Evolutionary conservation across 257 asterid species (phyloP).

Genomic region (Solanum paucissectum): DNA sequence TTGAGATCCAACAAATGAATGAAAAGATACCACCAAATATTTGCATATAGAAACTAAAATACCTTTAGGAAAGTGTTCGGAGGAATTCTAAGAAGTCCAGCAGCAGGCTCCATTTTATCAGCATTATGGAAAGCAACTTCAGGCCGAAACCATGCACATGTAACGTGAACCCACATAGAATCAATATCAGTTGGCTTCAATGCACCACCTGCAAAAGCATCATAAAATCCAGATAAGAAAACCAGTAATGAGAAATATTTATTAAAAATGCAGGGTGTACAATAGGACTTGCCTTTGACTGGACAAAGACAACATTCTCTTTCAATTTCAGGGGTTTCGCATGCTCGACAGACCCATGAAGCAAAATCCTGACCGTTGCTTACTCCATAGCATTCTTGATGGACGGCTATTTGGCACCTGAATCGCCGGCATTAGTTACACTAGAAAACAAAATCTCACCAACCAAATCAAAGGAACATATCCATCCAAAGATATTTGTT

Average conservation of each 20-base stretch:
- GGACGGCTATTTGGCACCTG: constrained; percentile 97
- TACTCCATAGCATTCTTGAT: constrained; percentile 95
- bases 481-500: not conserved
- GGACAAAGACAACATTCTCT: constrained; percentile 94
- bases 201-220: constrained; percentile 76
- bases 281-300: constrained; percentile 60
- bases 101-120: constrained; percentile 91
- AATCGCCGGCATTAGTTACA: not conserved
- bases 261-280: not conserved
- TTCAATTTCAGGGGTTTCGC: constrained; percentile 83
- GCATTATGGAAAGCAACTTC: constrained; percentile 70
- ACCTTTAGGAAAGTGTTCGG: constrained; percentile 66
- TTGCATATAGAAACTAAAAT: not conserved
- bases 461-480: not conserved
- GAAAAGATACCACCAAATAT: not conserved
- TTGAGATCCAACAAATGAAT: not conserved
- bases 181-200: constrained; percentile 82
- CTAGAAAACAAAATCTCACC: not conserved
- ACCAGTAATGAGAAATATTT: not conserved
- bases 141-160: constrained; percentile 94
- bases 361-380: constrained; percentile 54
- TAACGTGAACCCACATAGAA: constrained; percentile 81
- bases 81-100: constrained; percentile 70
- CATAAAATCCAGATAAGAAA: constrained; percentile 4
- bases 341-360: constrained; percentile 94